Percentiles rank a stretch among this genome's conserved stretches.
These are phyloP conservation scores for Euphorbia schlechtendalii DNA, from an alignment of 441 rosid species.

Conservation along the genomic window DNA sequence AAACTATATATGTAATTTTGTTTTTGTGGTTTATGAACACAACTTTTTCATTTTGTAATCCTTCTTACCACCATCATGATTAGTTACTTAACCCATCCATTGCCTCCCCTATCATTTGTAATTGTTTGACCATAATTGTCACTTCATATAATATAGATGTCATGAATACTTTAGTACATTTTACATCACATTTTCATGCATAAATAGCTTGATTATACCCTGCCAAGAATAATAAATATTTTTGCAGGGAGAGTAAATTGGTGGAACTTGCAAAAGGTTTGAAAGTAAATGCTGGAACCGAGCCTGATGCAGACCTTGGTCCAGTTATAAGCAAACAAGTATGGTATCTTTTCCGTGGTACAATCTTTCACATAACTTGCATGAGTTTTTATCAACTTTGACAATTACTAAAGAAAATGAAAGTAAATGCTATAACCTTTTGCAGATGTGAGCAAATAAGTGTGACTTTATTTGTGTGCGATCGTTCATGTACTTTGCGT, in stretches of 20 bases:
- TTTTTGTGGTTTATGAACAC: not conserved
- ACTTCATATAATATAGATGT: not conserved
- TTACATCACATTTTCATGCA: not conserved
- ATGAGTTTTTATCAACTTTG: not conserved
- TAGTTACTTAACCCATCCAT: not conserved
- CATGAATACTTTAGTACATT: not conserved
- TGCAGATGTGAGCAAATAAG: too few relatives aligned
- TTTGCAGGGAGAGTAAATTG: constrained; percentile 65
- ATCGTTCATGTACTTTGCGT: not conserved
- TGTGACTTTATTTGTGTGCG: too few relatives aligned
- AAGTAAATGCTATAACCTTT: too few relatives aligned
- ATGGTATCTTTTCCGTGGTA: not conserved
- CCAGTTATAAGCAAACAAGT: constrained; percentile 90
- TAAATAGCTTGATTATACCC: not conserved
- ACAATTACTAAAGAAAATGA: not conserved
- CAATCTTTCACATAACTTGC: constrained; percentile 4
- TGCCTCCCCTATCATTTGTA: not conserved
- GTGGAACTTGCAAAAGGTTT: constrained; percentile 70
- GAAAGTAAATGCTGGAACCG: constrained; percentile 79
- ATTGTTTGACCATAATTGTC: not conserved
- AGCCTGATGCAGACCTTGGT: constrained; percentile 80
- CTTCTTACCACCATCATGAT: not conserved
- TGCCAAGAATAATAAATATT: not conserved
- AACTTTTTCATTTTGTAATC: not conserved
- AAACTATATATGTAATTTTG: not conserved